phyloP scores from a whole-genome alignment of 345 rosid genomes.

The Punica granatum region DNA sequence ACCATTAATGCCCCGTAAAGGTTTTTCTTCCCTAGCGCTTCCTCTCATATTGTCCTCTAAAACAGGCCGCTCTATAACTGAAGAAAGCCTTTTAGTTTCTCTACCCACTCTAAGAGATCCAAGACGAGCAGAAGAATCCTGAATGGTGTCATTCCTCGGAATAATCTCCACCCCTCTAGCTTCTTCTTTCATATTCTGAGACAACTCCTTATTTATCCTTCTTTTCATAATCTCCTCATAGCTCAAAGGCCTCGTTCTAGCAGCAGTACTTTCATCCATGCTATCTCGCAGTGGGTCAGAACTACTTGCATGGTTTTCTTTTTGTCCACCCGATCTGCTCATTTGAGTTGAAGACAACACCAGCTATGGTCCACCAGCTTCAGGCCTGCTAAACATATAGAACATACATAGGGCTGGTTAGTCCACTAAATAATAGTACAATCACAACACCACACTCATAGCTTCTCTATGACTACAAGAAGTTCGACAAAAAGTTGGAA shows the following conservation, averaged over 20 bases:
- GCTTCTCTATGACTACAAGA: not conserved
- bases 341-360: slow-evolving; percentile 26
- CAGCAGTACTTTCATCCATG: slow-evolving; percentile 54
- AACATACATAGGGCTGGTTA: not conserved
- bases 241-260: slow-evolving; percentile 81
- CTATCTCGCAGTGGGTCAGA: slow-evolving; percentile 14
- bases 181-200: slow-evolving; percentile 30
- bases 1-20: not conserved
- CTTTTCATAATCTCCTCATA: slow-evolving; percentile 68
- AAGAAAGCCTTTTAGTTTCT: slow-evolving; percentile 22
- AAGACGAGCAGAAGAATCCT: slow-evolving; percentile 23
- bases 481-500: too few species aligned
- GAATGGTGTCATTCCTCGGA: slow-evolving; percentile 17
- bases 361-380: not conserved
- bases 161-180: slow-evolving; percentile 16
- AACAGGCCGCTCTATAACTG: slow-evolving; percentile 17
- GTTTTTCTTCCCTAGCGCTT: slow-evolving; percentile 16
- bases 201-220: slow-evolving; percentile 46
- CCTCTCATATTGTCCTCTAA: slow-evolving; percentile 24
- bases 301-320: slow-evolving; percentile 30
- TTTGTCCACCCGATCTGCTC: slow-evolving; percentile 39
- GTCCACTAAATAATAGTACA: not conserved
- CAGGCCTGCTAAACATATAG: not conserved
- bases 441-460: not conserved
- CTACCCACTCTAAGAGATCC: slow-evolving; percentile 24